Conservation (phyloP, 2,329 filamentous ascomycete species). For the Talaromyces sp. region DNA sequence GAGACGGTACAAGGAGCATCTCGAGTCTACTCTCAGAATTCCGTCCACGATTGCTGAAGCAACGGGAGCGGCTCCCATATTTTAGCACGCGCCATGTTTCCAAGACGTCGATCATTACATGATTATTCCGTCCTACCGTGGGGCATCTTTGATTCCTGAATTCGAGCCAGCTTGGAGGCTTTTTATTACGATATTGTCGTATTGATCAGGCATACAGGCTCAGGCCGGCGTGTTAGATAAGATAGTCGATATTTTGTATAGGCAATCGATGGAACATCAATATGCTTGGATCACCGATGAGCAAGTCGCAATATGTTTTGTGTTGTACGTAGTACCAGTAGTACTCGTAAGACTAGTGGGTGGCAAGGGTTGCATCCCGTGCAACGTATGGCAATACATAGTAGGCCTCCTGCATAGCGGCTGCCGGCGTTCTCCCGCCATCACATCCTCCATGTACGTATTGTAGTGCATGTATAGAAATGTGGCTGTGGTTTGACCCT, state of each 20-base stretch:
- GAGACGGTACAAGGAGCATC: slow-evolving; percentile 36
- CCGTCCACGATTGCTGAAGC: not conserved
- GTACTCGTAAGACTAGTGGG: not conserved
- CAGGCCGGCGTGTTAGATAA: not conserved
- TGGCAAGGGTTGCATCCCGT: not conserved
- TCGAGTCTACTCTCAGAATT: slow-evolving; percentile 27
- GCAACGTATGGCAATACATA: not conserved
- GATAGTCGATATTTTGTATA: slow-evolving; percentile 4
- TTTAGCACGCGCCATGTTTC: not conserved
- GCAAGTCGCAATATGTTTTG: too few relatives aligned
- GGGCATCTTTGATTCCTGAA: not conserved
- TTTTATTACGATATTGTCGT: not conserved
- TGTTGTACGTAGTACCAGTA: not conserved
- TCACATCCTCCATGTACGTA: not conserved
- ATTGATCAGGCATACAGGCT: not conserved
- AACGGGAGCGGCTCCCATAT: not conserved
- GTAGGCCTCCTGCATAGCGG: not conserved
- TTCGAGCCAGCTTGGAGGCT: not conserved
- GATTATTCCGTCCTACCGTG: not conserved
- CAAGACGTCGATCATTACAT: not conserved
- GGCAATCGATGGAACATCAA: not conserved
- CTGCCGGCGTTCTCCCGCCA: not conserved
- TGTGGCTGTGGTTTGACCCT: not conserved
- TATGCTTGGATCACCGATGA: not conserved
- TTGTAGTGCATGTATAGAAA: not conserved